These are phyloP conservation scores for Coccomyxa sp. DNA, from an alignment of 139 green algal genomes.

Conservation along the genomic window DNA sequence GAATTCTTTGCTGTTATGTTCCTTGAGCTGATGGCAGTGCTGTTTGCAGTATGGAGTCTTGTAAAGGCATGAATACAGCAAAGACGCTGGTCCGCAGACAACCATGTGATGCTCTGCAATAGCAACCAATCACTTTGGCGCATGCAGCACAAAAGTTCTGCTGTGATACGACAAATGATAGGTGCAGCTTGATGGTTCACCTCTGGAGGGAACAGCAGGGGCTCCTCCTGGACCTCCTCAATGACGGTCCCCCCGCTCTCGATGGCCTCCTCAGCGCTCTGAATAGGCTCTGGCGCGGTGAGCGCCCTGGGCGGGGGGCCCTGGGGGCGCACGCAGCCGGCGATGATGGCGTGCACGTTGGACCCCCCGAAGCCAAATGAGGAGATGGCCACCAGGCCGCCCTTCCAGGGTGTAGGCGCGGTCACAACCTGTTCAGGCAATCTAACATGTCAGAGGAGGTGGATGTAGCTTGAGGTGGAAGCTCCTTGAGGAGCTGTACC, in stretches of 20 bases:
- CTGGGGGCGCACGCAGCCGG: background rate
- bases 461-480: too few relatives aligned
- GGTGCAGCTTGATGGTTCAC: background rate
- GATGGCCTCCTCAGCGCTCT: background rate
- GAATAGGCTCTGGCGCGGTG: background rate
- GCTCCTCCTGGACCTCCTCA: background rate
- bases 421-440: background rate
- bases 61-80: too few relatives aligned
- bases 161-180: too few relatives aligned
- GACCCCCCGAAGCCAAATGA: conserved; percentile 5
- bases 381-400: conserved; percentile 1
- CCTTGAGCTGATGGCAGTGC: too few relatives aligned
- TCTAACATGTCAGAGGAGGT: too few relatives aligned
- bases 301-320: background rate
- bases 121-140: too few relatives aligned
- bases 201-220: background rate
- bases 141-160: too few relatives aligned
- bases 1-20: too few relatives aligned
- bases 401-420: background rate
- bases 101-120: too few relatives aligned
- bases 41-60: too few relatives aligned
- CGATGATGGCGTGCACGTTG: conserved; percentile 3
- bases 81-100: too few relatives aligned
- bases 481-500: too few relatives aligned
- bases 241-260: background rate